Evolutionary conservation across 106 monocot species (phyloP).

Genomic region (Alisma plantagoaquatica): DNA sequence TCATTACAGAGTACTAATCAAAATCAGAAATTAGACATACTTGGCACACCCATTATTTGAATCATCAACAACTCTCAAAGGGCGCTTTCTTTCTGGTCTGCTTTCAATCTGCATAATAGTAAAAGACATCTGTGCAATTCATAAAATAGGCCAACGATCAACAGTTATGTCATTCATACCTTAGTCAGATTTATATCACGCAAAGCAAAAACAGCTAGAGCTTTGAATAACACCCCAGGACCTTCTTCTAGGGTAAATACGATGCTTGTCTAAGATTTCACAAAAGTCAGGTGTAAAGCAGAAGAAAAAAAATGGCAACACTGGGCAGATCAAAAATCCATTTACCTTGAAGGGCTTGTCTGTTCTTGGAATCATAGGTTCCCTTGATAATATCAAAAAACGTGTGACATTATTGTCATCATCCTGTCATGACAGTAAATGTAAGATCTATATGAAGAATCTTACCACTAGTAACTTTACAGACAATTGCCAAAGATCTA

Average conservation of each 20-base stretch:
- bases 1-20: too few species aligned
- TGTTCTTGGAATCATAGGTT: slow-evolving; percentile 55
- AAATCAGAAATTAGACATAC: slow-evolving; percentile 23
- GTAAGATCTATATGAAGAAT: too few species aligned
- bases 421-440: slow-evolving; percentile 58
- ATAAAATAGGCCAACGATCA: too few species aligned
- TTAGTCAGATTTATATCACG: slow-evolving; percentile 57
- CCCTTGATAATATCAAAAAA: slow-evolving; percentile 54
- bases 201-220: slow-evolving; percentile 59
- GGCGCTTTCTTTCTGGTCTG: slow-evolving; percentile 54
- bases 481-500: neutral
- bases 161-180: slow-evolving; percentile 25
- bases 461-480: neutral
- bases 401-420: slow-evolving; percentile 39
- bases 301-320: neutral
- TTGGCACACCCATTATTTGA: slow-evolving; percentile 47
- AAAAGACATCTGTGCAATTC: too few species aligned
- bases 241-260: slow-evolving; percentile 86
- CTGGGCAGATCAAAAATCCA: neutral
- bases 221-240: slow-evolving; percentile 67
- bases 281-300: neutral
- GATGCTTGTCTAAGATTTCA: slow-evolving; percentile 49
- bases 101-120: slow-evolving; percentile 73
- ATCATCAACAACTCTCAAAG: slow-evolving; percentile 71
- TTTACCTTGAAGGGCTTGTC: slow-evolving; percentile 64